Conservation (phyloP, 2,329 filamentous ascomycete species). For the Rachicladosporium sp. region DNA sequence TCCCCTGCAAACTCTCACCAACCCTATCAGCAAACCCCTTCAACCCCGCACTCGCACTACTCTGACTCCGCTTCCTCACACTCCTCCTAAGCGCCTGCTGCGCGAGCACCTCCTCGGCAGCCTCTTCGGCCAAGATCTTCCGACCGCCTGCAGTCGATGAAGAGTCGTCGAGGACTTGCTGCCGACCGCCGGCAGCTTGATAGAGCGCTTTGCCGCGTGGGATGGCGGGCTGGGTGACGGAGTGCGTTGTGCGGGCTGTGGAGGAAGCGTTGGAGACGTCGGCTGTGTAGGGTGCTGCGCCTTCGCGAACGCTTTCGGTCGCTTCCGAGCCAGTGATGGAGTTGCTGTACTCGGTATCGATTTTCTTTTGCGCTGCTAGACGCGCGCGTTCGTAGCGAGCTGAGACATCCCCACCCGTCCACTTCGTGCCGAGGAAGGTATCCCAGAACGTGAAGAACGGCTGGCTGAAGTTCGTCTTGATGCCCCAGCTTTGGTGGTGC, state of each 20-base stretch:
- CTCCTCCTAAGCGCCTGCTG: slow-evolving; percentile 24
- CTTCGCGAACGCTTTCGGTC: slow-evolving; percentile 8
- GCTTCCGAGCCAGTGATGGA: slow-evolving; percentile 9
- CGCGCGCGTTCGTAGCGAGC: slow-evolving; percentile 47
- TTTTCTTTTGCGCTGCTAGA: slow-evolving; percentile 43
- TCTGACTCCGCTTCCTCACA: slow-evolving; percentile 26
- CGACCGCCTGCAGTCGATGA: slow-evolving; percentile 17
- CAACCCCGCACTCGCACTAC: slow-evolving; percentile 24
- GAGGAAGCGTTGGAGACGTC: slow-evolving; percentile 12
- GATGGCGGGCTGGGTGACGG: slow-evolving; percentile 13
- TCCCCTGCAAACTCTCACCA: slow-evolving; percentile 34
- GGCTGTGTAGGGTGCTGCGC: slow-evolving; percentile 15
- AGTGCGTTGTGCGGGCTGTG: slow-evolving; percentile 11
- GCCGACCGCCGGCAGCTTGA: slow-evolving; percentile 28
- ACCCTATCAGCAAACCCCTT: slow-evolving; percentile 35
- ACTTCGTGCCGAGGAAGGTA: slow-evolving; percentile 65
- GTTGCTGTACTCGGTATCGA: slow-evolving; percentile 36
- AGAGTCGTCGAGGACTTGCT: slow-evolving; percentile 29
- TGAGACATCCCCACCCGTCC: slow-evolving; percentile 55
- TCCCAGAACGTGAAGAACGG: slow-evolving; percentile 98
- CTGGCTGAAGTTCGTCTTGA: slow-evolving; percentile 78
- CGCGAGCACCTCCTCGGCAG: slow-evolving; percentile 26
- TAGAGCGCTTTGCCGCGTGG: slow-evolving; percentile 26
- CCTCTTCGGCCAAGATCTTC: slow-evolving; percentile 26
- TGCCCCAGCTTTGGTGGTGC: slow-evolving; percentile 97